Base-by-base conservation (phyloP, 83 land plant species). In the Diphasiastrum complanatum region DNA sequence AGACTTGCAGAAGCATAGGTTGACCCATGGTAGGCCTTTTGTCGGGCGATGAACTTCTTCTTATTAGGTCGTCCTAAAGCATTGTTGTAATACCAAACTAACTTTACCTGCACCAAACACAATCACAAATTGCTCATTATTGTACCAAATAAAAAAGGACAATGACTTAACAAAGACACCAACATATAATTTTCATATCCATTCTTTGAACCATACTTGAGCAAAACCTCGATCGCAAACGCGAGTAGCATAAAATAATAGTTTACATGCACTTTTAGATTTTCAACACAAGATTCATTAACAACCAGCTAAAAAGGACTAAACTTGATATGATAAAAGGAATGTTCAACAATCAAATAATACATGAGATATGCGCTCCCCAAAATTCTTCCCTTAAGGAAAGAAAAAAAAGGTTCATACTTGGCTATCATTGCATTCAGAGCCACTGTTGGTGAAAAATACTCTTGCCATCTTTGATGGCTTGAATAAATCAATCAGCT, bases 71-170 rank as follows among this genome's bases (percentile, higher is more conserved):
- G 79, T 53, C 97, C 99, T 40, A 89, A 67, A 26, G 96, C 96
- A 79, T 95, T 95, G 74, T 86, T 83, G 41, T 95, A 95, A 71
- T 89, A 95, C 96, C 99, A 89, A 38, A 95, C 99, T 66, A 95
- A 64, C 69, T 89, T 95, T 47, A 95, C 96, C 99, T 95, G 75
- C 61, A 50, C n/a, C n/a, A n/a, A n/a, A n/a, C n/a, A n/a, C n/a
- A n/a, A n/a, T n/a, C n/a, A n/a, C n/a, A n/a, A n/a, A n/a, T n/a
- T n/a, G n/a, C n/a, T n/a, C n/a, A n/a, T n/a, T n/a, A n/a, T n/a
- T n/a, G n/a, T n/a, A n/a, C n/a, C n/a, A n/a, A n/a, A n/a, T n/a
- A n/a, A n/a, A n/a, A n/a, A n/a, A n/a, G n/a, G n/a, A n/a, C n/a
- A n/a, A n/a, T n/a, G n/a, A n/a, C n/a, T n/a, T n/a, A n/a, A n/a